Percentiles rank a stretch among this genome's conserved stretches.
These are phyloP conservation scores for Backusella psychrophila DNA, from an alignment of 192 early-diverging fungal species.

Conservation along the genomic window DNA sequence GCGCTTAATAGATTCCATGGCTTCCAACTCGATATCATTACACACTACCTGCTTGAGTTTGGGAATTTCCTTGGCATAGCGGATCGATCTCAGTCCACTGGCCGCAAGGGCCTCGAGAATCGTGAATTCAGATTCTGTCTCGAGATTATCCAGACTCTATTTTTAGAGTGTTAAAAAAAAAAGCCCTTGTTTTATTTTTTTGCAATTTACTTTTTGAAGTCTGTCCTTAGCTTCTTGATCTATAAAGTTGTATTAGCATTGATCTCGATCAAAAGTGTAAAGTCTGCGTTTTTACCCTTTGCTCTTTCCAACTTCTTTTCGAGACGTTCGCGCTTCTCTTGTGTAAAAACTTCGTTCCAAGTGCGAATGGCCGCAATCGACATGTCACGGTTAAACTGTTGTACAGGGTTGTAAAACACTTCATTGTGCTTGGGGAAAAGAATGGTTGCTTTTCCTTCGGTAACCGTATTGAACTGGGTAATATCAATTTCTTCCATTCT, in stretches of 20 bases:
- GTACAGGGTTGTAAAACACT: constrained; percentile 99
- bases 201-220: constrained; percentile 5
- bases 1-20: constrained; percentile 82
- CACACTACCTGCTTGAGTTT: constrained; percentile 76
- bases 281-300: constrained; percentile 15
- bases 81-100: constrained; percentile 90
- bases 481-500: constrained; percentile 25
- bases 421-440: constrained; percentile 83
- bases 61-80: constrained; percentile 95
- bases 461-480: constrained; percentile 58
- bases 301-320: constrained; percentile 49
- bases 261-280: not conserved
- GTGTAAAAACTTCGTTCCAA: constrained; percentile 77
- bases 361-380: constrained; percentile 94
- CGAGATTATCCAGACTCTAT: constrained; percentile 12
- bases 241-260: not conserved
- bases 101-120: constrained; percentile 95
- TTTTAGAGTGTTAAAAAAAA: not conserved
- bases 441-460: constrained; percentile 79
- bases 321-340: constrained; percentile 57
- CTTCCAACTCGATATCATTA: constrained; percentile 90
- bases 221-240: not conserved
- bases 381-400: constrained; percentile 98
- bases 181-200: too few relatives aligned
- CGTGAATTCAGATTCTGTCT: constrained; percentile 39